A percentile compares a stretch with the other conserved stretches of the same genome.
phyloP scores from a whole-genome alignment of 2,329 filamentous ascomycete genomes.

The Fusarium sp. region DNA sequence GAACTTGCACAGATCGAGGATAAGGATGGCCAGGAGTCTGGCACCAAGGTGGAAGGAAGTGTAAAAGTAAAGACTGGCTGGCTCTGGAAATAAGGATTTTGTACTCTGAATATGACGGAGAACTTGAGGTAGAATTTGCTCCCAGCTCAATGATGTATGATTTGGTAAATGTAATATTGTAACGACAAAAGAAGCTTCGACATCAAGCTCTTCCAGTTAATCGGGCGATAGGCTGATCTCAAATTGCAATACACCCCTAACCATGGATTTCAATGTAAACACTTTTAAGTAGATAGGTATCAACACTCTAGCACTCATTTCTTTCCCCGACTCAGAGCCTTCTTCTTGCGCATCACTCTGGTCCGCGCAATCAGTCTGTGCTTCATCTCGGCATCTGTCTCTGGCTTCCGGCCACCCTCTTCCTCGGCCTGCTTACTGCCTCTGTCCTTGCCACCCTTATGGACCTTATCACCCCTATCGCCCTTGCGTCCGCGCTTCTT shows the following conservation, averaged over 20 bases:
- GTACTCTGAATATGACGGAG: too few relatives aligned
- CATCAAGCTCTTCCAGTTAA: background rate
- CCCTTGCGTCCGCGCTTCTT: constrained; percentile 34
- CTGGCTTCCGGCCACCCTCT: constrained; percentile 48
- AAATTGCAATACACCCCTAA: background rate
- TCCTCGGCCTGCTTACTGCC: constrained; percentile 8
- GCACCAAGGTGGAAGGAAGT: constrained; percentile 22
- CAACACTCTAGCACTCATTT: constrained; percentile 36
- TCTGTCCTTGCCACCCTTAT: constrained; percentile 3
- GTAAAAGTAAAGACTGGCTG: constrained; percentile 49
- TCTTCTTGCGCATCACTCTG: constrained; percentile 79
- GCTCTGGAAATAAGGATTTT: constrained; percentile 53
- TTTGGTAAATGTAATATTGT: constrained; percentile 17
- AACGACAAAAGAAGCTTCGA: background rate
- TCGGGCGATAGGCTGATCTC: constrained; percentile 3
- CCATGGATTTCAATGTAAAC: constrained; percentile 13
- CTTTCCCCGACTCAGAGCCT: constrained; percentile 54
- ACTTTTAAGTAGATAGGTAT: constrained; percentile 34
- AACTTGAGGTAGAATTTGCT: background rate
- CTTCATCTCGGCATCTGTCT: constrained; percentile 56
- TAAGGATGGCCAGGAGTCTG: constrained; percentile 15
- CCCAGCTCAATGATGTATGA: constrained; percentile 30
- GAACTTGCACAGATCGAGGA: constrained; percentile 7
- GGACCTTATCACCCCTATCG: constrained; percentile 21
- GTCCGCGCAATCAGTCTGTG: constrained; percentile 89